Evolutionary conservation across 176 grass and related monocot species (phyloP).

Genomic region (Ampelocalamus luodianensis): DNA sequence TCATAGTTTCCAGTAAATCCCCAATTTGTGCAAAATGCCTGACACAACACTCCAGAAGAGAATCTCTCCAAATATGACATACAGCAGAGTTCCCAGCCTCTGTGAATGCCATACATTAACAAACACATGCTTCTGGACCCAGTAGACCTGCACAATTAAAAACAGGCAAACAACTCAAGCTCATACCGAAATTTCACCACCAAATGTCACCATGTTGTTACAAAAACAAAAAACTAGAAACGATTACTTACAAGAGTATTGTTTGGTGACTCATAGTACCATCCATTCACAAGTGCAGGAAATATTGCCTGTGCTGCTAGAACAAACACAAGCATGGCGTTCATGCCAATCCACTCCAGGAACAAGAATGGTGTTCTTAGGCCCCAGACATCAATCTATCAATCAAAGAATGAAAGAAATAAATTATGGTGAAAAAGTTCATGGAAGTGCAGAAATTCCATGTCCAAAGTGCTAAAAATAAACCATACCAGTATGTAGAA

Average conservation of each 20-base stretch:
- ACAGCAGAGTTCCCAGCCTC: constrained; percentile 58
- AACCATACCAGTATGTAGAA: constrained; percentile 73
- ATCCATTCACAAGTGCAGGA: constrained; percentile 66
- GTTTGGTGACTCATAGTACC: constrained; percentile 63
- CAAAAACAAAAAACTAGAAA: not conserved
- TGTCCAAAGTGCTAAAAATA: not conserved
- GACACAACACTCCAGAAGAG: constrained; percentile 65
- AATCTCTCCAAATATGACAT: constrained; percentile 79
- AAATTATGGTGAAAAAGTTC: not conserved
- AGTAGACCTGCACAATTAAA: constrained; percentile 52
- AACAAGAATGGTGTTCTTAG: constrained; percentile 59
- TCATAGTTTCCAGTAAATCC: constrained; percentile 73
- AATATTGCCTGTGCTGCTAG: constrained; percentile 78
- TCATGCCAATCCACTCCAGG: constrained; percentile 86
- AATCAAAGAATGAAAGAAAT: not conserved
- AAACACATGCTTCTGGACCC: constrained; percentile 74
- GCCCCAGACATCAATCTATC: constrained; percentile 73
- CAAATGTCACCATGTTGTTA: not conserved
- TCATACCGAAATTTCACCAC: not conserved
- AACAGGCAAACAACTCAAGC: not conserved
- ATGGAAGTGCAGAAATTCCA: not conserved
- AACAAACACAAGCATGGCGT: constrained; percentile 88
- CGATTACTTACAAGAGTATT: constrained; percentile 55
- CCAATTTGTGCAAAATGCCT: constrained; percentile 60
- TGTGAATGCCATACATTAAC: constrained; percentile 75